Evolutionary conservation across 1,284 basidiomycete genomes (phyloP), one percentile per base, ranked within the genome.

Genomic region (Cutaneotrichosporon cyanovorans): DNA sequence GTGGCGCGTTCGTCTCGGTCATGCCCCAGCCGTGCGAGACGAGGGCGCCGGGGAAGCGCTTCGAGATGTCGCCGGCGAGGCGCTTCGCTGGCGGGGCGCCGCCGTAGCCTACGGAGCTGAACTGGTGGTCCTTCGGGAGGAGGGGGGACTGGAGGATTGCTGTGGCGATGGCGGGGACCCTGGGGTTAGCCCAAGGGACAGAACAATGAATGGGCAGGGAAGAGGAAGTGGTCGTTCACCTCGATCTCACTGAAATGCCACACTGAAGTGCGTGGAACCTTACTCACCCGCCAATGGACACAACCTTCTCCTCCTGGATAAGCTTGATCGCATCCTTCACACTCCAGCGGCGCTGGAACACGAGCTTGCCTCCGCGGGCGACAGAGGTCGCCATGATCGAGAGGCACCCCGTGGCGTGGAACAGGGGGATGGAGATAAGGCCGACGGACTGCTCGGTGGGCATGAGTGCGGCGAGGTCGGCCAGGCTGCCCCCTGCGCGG

Each of bases 371-470:
- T 12, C 65, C 65, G 16, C 45, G 54, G 33, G 56, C 55, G 48
- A 66, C 51, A 2, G 62, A 59, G 2, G 59, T 50, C 3, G 60
- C 60, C 2, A 62, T 48, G 51, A 63, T 56, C 5, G 60, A 61
- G 0, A 66, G 56, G 42, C 62, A 66, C 5, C 67, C 67, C 0
- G 64, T 66, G 10, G 65, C 67, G 60, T 69, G 67, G 55, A 69
- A 69, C 1, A 69, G 51, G 3, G 67, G 67, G 25, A 69, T 57
- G 11, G 64, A 48, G 19, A 69, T 56, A 4, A 69, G 53, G 4
- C 21, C 10, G 55, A 43, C 1, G 58, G 38, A 30, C 25, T 12
- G 35, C 40, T 36, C 43, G 6, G 42, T 35, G 9, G 35, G 33
- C 41, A 42, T 42, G n/a, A 33, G 11, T 1, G 40, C 40, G 14